These are phyloP conservation scores for Colletotrichum destructivum DNA, from an alignment of 2,329 filamentous ascomycete genomes.

Conservation along the genomic window DNA sequence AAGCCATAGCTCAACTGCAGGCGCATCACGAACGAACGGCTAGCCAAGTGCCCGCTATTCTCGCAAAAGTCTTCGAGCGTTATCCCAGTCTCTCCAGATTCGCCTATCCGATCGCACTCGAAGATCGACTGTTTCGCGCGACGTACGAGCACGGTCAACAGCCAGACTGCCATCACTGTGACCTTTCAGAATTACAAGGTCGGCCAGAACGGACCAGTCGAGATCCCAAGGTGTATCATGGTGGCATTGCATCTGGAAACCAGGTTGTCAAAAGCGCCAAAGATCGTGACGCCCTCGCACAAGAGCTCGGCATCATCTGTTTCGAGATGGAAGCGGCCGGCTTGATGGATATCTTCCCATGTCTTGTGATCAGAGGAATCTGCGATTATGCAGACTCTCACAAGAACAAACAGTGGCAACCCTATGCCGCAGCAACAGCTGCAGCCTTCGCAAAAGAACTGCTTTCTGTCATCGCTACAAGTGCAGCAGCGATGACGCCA, in stretches of 20 bases:
- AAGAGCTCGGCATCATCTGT: slow-evolving; percentile 39
- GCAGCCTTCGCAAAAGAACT: slow-evolving; percentile 48
- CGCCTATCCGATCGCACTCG: not conserved
- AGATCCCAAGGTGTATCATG: slow-evolving; percentile 35
- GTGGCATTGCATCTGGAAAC: slow-evolving; percentile 43
- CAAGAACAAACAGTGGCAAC: slow-evolving; percentile 55
- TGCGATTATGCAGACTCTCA: slow-evolving; percentile 57
- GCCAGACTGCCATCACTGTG: not conserved
- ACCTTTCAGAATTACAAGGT: not conserved
- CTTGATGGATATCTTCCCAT: slow-evolving; percentile 46
- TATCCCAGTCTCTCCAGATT: not conserved
- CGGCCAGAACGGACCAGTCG: not conserved
- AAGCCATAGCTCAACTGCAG: slow-evolving; percentile 35
- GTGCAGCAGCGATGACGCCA: no score
- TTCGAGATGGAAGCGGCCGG: slow-evolving; percentile 51
- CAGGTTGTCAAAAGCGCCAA: slow-evolving; percentile 24
- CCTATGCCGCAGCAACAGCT: slow-evolving; percentile 52
- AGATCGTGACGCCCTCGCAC: slow-evolving; percentile 48
- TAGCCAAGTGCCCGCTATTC: not conserved
- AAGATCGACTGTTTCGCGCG: slow-evolving; percentile 1
- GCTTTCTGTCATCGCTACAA: slow-evolving; percentile 14
- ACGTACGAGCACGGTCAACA: not conserved
- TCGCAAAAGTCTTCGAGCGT: not conserved
- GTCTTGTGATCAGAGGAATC: slow-evolving; percentile 54
- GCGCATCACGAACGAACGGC: not conserved